Evolutionary conservation across 2,329 filamentous ascomycete genomes (phyloP).

Genomic region (Pestalotiopsis fici): DNA sequence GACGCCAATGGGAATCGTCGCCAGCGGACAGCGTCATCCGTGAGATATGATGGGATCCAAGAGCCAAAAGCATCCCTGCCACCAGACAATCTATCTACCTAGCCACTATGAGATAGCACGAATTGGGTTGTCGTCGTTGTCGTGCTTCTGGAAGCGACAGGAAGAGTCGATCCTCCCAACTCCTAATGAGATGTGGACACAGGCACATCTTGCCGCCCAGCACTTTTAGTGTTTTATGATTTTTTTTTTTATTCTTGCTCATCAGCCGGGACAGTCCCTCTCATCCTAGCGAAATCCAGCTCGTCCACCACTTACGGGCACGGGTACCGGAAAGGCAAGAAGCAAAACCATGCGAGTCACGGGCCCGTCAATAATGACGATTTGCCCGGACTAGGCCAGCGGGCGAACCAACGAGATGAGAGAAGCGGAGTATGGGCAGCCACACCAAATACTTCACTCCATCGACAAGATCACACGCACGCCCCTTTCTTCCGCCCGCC

Average conservation of each 20-base stretch:
- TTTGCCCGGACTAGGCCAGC: conserved; percentile 25
- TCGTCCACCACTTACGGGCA: conserved; percentile 8
- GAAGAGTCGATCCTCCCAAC: not conserved
- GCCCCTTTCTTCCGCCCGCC: conserved; percentile 20
- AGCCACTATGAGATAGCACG: not conserved
- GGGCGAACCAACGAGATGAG: conserved; percentile 25
- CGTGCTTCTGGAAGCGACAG: not conserved
- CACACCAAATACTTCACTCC: conserved; percentile 12
- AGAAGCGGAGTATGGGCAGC: conserved; percentile 29
- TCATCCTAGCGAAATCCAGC: not conserved
- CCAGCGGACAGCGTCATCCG: not conserved
- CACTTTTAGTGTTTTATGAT: not conserved
- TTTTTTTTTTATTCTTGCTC: not conserved
- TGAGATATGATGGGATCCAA: conserved; percentile 1
- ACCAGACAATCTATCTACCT: not conserved
- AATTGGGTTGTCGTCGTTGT: not conserved
- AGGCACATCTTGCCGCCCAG: not conserved
- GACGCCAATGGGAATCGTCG: conserved; percentile 6
- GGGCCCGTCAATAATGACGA: conserved; percentile 31
- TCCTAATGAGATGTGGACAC: not conserved
- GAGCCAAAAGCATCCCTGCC: not conserved
- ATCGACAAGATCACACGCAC: conserved; percentile 26
- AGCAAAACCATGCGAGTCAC: conserved; percentile 34
- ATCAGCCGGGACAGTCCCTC: not conserved
- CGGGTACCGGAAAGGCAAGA: conserved; percentile 14